Conservation (phyloP, 176 grass and related monocot species). For the Echinochloa phyllopogon region DNA sequence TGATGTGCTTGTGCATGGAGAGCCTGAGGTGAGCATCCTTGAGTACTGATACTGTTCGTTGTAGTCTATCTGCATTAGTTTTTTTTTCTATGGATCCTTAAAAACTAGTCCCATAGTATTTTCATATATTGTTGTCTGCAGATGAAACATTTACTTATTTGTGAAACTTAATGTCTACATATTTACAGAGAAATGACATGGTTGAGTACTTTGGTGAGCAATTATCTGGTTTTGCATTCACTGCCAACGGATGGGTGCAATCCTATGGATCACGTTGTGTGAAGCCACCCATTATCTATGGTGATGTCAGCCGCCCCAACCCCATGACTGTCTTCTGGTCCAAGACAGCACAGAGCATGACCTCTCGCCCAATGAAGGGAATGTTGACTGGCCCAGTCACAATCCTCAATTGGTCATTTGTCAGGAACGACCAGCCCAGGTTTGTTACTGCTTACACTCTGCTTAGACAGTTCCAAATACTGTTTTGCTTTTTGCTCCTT, state of each 20-base stretch:
- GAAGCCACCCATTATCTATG: slow-evolving; percentile 96
- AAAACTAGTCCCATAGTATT: not conserved
- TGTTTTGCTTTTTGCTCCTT: slow-evolving; percentile 39
- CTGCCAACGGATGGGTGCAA: slow-evolving; percentile 96
- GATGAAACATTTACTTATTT: slow-evolving; percentile 26
- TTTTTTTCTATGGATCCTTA: not conserved
- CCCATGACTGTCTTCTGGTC: slow-evolving; percentile 99
- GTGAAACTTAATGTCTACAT: not conserved
- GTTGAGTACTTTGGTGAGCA: slow-evolving; percentile 99
- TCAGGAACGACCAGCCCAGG: slow-evolving; percentile 96
- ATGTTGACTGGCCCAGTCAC: slow-evolving; percentile 98
- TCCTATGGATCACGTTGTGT: slow-evolving; percentile 96
- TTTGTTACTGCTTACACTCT: slow-evolving; percentile 46
- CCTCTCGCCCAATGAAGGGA: slow-evolving; percentile 95
- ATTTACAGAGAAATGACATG: slow-evolving; percentile 95
- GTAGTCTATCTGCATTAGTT: not conserved
- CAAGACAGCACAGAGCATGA: slow-evolving; percentile 86
- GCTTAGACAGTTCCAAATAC: not conserved
- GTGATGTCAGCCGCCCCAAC: slow-evolving; percentile 92
- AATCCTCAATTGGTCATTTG: slow-evolving; percentile 99
- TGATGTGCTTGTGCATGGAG: slow-evolving; percentile 94
- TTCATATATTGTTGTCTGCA: not conserved
- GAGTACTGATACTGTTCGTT: slow-evolving; percentile 1
- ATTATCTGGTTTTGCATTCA: slow-evolving; percentile 96
- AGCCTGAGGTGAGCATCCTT: slow-evolving; percentile 76